Percentiles rank a stretch among this genome's conserved stretches.
phyloP scores from a whole-genome alignment of 2,329 filamentous ascomycete species.

The Arthroderma uncinatum region DNA sequence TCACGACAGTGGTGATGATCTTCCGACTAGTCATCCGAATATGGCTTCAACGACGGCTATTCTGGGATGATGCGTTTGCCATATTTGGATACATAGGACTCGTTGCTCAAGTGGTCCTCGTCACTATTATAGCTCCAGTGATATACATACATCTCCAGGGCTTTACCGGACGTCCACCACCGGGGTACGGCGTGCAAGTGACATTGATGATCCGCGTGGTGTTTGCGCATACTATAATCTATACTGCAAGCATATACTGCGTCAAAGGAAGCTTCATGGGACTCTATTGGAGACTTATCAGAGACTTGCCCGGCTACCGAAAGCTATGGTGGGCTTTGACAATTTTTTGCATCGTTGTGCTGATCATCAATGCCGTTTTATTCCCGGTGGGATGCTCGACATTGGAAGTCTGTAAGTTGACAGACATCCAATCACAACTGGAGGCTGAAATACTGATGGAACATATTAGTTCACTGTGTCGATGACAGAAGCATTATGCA shows the following conservation, averaged over 20 bases:
- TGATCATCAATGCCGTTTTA: neutral
- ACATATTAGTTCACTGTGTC: constrained; percentile 7
- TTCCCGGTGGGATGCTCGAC: constrained; percentile 8
- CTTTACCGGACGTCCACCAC: constrained; percentile 5
- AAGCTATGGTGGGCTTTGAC: constrained; percentile 10
- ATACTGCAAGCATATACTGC: constrained; percentile 8
- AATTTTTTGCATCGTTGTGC: neutral
- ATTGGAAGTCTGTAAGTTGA: constrained; percentile 9
- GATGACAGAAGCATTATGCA: neutral
- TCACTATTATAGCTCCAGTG: constrained; percentile 7
- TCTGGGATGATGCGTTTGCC: constrained; percentile 12
- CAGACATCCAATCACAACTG: neutral
- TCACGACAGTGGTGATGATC: constrained; percentile 9
- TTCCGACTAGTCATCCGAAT: constrained; percentile 9
- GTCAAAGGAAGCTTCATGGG: constrained; percentile 12
- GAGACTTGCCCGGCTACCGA: constrained; percentile 8
- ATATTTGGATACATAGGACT: constrained; percentile 6
- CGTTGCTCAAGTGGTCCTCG: constrained; percentile 6
- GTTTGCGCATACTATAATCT: constrained; percentile 7
- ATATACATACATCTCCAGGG: constrained; percentile 10
- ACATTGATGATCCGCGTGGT: constrained; percentile 8
- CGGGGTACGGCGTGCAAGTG: constrained; percentile 8
- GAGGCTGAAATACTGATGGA: neutral
- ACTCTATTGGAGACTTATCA: constrained; percentile 11
- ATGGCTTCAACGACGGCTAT: constrained; percentile 10